A percentile compares a stretch with the other conserved stretches of the same genome.
Evolutionary conservation across 495 filamentous ascomycete species (phyloP).

Genomic region (Amphirosellinia nigrospora): DNA sequence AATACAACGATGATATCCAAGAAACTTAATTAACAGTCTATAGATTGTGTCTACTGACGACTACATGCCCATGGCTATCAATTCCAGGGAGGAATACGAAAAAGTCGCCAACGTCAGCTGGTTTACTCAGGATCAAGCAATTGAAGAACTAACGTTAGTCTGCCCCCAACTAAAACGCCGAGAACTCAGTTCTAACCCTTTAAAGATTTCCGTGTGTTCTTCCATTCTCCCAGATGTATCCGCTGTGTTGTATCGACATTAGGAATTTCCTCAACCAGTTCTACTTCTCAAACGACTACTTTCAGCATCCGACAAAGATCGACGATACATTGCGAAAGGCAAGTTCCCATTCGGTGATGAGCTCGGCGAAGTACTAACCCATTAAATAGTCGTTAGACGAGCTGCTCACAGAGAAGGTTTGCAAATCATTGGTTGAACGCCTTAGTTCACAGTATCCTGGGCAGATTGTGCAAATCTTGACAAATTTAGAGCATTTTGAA

Average conservation of each 20-base stretch:
- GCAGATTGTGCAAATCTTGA: constrained; percentile 97
- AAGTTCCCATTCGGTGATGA: constrained; percentile 25
- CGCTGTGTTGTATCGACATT: constrained; percentile 96
- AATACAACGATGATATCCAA: constrained; percentile 38
- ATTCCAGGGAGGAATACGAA: constrained; percentile 86
- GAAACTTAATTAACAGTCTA: constrained; percentile 69
- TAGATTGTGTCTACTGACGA: constrained; percentile 97
- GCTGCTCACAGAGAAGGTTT: constrained; percentile 87
- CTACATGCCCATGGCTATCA: constrained; percentile 99
- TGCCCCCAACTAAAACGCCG: not conserved
- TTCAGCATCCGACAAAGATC: constrained; percentile 82
- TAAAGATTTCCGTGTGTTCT: constrained; percentile 85
- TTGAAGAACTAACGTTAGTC: constrained; percentile 73
- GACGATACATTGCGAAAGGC: constrained; percentile 86
- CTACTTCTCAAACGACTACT: constrained; percentile 92
- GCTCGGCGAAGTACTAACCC: constrained; percentile 27
- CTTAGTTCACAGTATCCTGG: constrained; percentile 91
- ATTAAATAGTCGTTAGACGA: constrained; percentile 70
- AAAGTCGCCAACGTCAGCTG: constrained; percentile 93
- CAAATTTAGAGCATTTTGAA: constrained; percentile 97
- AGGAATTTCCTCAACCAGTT: constrained; percentile 96
- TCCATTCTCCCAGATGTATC: constrained; percentile 99
- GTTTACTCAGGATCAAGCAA: constrained; percentile 81
- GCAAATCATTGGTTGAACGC: constrained; percentile 84
- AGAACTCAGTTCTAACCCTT: constrained; percentile 27